Conservation (phyloP, 2,329 filamentous ascomycete species). For the Arthrobotrys megalospora region DNA sequence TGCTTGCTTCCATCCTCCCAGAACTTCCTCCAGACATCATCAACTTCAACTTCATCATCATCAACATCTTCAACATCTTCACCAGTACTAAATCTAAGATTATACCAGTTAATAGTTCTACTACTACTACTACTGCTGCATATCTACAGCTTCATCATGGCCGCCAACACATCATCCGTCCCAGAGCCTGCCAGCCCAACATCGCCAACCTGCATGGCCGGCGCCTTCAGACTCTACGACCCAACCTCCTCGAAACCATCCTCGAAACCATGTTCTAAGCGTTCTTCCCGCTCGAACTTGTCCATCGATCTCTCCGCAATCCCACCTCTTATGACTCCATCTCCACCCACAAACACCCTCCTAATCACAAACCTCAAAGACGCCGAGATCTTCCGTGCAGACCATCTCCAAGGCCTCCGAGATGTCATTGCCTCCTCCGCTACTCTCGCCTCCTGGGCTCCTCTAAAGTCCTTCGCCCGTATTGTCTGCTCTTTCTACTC, state of each 20-base stretch:
- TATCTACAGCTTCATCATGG: slow-evolving; percentile 35
- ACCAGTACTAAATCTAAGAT: neutral
- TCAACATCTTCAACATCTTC: neutral
- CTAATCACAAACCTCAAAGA: slow-evolving; percentile 86
- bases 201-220: slow-evolving; percentile 39
- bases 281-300: slow-evolving; percentile 68
- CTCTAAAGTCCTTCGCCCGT: slow-evolving; percentile 85
- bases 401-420: slow-evolving; percentile 81
- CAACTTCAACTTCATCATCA: neutral
- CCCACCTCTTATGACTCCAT: slow-evolving; percentile 79
- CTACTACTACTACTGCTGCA: neutral
- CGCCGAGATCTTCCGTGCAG: slow-evolving; percentile 79
- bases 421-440: slow-evolving; percentile 79
- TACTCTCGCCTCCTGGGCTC: slow-evolving; percentile 82
- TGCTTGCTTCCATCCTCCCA: neutral
- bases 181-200: slow-evolving; percentile 52
- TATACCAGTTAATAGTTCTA: neutral
- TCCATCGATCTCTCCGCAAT: slow-evolving; percentile 82
- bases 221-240: slow-evolving; percentile 54
- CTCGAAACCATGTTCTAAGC: slow-evolving; percentile 42
- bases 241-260: slow-evolving; percentile 17
- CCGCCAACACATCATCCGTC: slow-evolving; percentile 46
- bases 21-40: slow-evolving; percentile 9
- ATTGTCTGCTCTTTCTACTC: slow-evolving; percentile 85
- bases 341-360: slow-evolving; percentile 84